Evolutionary conservation across 2,329 filamentous ascomycete species (phyloP).

Genomic region (Alternaria rosae): DNA sequence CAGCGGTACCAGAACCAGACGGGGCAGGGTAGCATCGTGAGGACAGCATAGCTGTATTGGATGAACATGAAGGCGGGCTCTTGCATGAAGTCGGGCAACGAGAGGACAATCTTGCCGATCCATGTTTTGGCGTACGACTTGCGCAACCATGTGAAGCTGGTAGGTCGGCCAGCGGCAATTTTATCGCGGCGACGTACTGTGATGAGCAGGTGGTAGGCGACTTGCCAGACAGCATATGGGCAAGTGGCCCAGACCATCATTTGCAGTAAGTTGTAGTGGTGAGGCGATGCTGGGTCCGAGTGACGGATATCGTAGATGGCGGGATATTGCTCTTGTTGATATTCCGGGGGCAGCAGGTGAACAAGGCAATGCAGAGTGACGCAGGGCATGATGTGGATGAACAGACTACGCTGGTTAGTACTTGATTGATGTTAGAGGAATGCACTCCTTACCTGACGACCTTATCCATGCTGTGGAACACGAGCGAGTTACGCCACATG

Average conservation of each 20-base stretch:
- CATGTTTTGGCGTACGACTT: conserved; percentile 88
- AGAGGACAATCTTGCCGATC: conserved; percentile 85
- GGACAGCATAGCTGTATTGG: conserved; percentile 87
- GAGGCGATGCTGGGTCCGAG: conserved; percentile 71
- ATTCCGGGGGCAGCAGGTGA: conserved; percentile 74
- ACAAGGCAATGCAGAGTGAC: conserved; percentile 91
- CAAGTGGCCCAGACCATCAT: conserved; percentile 97
- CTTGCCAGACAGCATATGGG: conserved; percentile 92
- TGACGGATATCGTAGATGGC: conserved; percentile 83
- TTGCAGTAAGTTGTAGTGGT: conserved; percentile 78
- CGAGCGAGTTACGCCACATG: conserved; percentile 98
- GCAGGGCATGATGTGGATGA: conserved; percentile 99
- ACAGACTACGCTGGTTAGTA: conserved; percentile 65
- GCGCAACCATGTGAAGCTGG: conserved; percentile 96
- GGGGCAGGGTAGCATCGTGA: conserved; percentile 94
- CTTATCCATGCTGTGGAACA: conserved; percentile 98
- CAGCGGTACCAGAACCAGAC: conserved; percentile 92
- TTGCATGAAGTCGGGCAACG: conserved; percentile 77
- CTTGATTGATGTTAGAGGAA: background rate
- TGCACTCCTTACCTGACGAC: conserved; percentile 72
- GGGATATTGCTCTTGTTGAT: conserved; percentile 76
- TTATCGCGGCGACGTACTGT: conserved; percentile 93
- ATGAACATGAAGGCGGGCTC: conserved; percentile 95
- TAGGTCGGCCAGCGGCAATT: conserved; percentile 93
- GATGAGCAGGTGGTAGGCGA: conserved; percentile 92